Conservation (phyloP, 768 basidiomycete species). For the Pleurotus sapidus region DNA sequence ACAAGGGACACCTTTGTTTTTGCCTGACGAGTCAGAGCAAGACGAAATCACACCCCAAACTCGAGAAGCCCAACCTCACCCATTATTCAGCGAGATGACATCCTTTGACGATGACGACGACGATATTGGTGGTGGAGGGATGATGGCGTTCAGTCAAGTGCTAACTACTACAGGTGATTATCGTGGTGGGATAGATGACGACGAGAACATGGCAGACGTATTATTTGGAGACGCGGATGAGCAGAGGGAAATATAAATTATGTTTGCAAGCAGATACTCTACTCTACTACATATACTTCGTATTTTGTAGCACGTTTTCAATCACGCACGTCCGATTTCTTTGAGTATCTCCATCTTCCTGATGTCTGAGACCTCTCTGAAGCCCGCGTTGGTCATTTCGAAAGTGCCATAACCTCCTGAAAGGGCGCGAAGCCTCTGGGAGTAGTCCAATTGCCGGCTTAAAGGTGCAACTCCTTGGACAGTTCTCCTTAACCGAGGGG, state of each 20-base stretch:
- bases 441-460: constrained; percentile 81
- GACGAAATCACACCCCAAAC: background rate
- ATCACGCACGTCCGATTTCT: constrained; percentile 73
- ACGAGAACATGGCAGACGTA: constrained; percentile 70
- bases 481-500: constrained; percentile 52
- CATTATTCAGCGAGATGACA: constrained; percentile 39
- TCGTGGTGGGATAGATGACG: constrained; percentile 57
- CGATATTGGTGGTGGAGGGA: constrained; percentile 42
- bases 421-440: constrained; percentile 71
- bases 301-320: no score
- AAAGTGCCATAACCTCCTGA: constrained; percentile 82
- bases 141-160: constrained; percentile 77
- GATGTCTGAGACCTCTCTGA: constrained; percentile 58
- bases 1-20: constrained; percentile 67
- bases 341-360: constrained; percentile 70
- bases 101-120: constrained; percentile 25
- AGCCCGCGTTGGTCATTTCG: constrained; percentile 79
- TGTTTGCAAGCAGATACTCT: constrained; percentile 9
- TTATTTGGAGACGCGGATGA: constrained; percentile 87
- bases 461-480: constrained; percentile 73
- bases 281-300: no score
- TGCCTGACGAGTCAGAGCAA: constrained; percentile 52
- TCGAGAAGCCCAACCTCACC: constrained; percentile 20
- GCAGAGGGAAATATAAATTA: constrained; percentile 49
- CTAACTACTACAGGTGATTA: constrained; percentile 56